Conservation (phyloP, 2,329 filamentous ascomycete species). For the Fusarium heterosporum region DNA sequence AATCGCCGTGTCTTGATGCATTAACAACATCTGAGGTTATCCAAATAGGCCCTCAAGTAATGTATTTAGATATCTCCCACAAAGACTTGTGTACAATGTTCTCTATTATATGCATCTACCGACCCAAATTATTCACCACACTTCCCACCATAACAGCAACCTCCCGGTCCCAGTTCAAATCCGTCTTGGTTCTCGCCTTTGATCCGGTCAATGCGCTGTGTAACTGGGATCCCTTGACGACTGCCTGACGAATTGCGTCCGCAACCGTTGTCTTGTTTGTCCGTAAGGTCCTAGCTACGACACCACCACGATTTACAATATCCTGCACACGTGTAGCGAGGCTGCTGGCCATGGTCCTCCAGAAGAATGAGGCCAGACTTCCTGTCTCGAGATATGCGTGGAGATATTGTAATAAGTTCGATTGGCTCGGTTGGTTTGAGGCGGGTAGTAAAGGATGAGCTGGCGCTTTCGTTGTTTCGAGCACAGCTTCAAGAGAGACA, state of each 20-base stretch:
- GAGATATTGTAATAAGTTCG: constrained; percentile 76
- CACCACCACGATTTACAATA: constrained; percentile 83
- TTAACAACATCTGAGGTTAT: not conserved
- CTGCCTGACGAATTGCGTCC: constrained; percentile 84
- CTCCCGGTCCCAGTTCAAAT: constrained; percentile 84
- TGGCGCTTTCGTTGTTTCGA: constrained; percentile 76
- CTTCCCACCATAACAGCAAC: constrained; percentile 94
- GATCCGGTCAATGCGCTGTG: constrained; percentile 65
- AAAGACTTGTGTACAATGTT: not conserved
- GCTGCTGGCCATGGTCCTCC: constrained; percentile 85
- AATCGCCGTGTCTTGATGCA: not conserved
- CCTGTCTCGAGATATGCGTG: constrained; percentile 86
- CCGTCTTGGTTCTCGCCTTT: constrained; percentile 60
- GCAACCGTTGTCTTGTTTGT: constrained; percentile 80
- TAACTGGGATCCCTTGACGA: constrained; percentile 78
- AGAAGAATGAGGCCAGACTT: constrained; percentile 91
- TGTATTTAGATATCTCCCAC: not conserved
- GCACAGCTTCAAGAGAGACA: constrained; percentile 84
- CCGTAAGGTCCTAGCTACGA: constrained; percentile 82
- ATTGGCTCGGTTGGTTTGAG: constrained; percentile 50
- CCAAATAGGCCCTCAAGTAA: not conserved
- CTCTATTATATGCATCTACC: constrained; percentile 40
- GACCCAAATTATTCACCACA: constrained; percentile 69
- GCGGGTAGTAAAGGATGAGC: constrained; percentile 71
- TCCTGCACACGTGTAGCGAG: constrained; percentile 84